Evolutionary conservation across 208 protist species (phyloP), one percentile per base, ranked within the genome.

Genomic region (Tritrichomonas musculus): DNA sequence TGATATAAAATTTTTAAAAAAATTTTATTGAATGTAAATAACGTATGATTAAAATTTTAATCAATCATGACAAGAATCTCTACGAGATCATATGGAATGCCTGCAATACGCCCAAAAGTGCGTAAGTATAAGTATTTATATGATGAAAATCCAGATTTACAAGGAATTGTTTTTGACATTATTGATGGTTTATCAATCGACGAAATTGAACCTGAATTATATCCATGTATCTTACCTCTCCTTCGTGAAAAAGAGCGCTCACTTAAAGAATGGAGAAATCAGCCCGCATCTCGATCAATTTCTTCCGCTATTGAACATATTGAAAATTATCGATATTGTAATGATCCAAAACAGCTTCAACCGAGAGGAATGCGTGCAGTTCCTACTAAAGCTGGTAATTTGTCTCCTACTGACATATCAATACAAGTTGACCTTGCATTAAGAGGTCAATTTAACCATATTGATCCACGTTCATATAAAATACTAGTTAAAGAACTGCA

Each of bases 231-330:
- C 14, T 39, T 82, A 50, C 73, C 73, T 50, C 73, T 82, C 73
- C 73, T 82, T 30, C 8, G 39, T 9, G 73, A 82, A 41, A 82
- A 82, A 27, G 73, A 82, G 39, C 30, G 73, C 2, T 20, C 33
- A 20, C 27, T 82, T 17, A 82, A 82, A 50, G 73, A 82, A 82
- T 82, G 73, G 73, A 30, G 73, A 50, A 82, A 82, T 50, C 73
- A 82, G 39, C 73, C 73, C 14, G 73, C 73, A 50, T 82, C 73
- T 30, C 33, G 39, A 20, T 47, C 73, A 50, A 82, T 82, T 41
- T 30, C 73, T 5, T 3, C 73, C 20, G 73, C 73, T 30, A 82
- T 82, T 27, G 73, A 82, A 30, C 41, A 50, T 82, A 82, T 82
- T 47, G 41, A 20, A 9, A 82, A 82, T 50, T 82, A 82, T 39